These are phyloP conservation scores for Oleoguttula mirabilis DNA, from an alignment of 495 filamentous ascomycete species.

Conservation along the genomic window DNA sequence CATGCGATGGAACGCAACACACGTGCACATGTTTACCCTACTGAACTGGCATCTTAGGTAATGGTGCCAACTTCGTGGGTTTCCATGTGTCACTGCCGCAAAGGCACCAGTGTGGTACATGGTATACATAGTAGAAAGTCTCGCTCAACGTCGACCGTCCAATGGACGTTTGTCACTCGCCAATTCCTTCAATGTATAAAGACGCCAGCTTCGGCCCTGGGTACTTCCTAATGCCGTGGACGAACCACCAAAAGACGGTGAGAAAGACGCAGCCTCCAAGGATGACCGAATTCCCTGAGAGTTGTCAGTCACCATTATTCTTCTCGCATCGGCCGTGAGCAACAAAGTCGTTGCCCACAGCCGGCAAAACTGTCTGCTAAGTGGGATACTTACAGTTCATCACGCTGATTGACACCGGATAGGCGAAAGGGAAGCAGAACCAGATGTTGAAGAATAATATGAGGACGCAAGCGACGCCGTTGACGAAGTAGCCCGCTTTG, in stretches of 20 bases:
- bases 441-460: slow-evolving; percentile 60
- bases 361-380: background rate
- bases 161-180: too few relatives aligned
- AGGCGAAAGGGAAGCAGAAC: slow-evolving; percentile 52
- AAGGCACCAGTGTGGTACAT: too few relatives aligned
- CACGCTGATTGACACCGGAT: slow-evolving; percentile 12
- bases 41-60: too few relatives aligned
- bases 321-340: background rate
- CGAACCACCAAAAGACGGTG: slow-evolving; percentile 52
- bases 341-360: background rate
- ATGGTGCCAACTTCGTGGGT: too few relatives aligned
- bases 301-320: background rate
- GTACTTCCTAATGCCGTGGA: slow-evolving; percentile 45
- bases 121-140: too few relatives aligned
- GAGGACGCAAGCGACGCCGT: slow-evolving; percentile 46
- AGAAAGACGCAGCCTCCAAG: slow-evolving; percentile 26
- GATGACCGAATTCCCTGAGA: slow-evolving; percentile 30
- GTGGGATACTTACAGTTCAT: slow-evolving; percentile 9
- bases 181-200: slow-evolving; percentile 37
- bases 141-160: too few relatives aligned
- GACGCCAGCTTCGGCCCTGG: slow-evolving; percentile 45
- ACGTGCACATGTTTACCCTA: too few relatives aligned
- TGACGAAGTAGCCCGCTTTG: slow-evolving; percentile 46
- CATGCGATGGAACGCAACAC: too few relatives aligned
- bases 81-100: too few relatives aligned